These are phyloP conservation scores for Gynostemma pentaphyllum DNA, from an alignment of 306 rosid species.

Conservation along the genomic window DNA sequence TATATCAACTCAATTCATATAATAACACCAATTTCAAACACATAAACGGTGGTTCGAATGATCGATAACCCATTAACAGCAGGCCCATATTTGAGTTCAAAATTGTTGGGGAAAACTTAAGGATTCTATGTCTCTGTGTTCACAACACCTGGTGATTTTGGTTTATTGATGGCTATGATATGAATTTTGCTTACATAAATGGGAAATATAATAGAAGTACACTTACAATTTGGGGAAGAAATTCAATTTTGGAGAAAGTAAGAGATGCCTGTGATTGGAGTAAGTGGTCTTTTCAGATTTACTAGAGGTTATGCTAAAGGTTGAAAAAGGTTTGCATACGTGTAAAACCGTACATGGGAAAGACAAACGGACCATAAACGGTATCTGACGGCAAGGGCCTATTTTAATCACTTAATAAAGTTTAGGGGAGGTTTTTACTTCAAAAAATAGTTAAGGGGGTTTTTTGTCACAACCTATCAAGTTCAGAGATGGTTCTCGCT, in stretches of 20 bases:
- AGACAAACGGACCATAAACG: too few species aligned
- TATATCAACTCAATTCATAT: conserved; percentile 19
- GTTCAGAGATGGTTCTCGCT: too few species aligned
- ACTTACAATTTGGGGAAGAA: conserved; percentile 50
- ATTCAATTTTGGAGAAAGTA: conserved; percentile 23
- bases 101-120: conserved; percentile 29
- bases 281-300: conserved; percentile 64
- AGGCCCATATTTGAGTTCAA: conserved; percentile 20
- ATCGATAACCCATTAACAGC: conserved; percentile 26
- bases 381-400: too few species aligned
- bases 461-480: too few species aligned
- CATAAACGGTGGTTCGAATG: conserved; percentile 3
- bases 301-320: conserved; percentile 54
- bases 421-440: too few species aligned
- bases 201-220: conserved; percentile 74
- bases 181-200: conserved; percentile 44
- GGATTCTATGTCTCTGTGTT: conserved; percentile 47
- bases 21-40: conserved; percentile 15
- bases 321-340: too few species aligned
- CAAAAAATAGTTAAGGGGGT: too few species aligned
- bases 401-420: too few species aligned
- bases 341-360: too few species aligned
- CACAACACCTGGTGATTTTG: conserved; percentile 21
- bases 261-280: conserved; percentile 84
- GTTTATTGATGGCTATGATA: conserved; percentile 47